These are phyloP conservation scores for Candida dendrica DNA, from an alignment of 805 yeast genomes.

Conservation along the genomic window DNA sequence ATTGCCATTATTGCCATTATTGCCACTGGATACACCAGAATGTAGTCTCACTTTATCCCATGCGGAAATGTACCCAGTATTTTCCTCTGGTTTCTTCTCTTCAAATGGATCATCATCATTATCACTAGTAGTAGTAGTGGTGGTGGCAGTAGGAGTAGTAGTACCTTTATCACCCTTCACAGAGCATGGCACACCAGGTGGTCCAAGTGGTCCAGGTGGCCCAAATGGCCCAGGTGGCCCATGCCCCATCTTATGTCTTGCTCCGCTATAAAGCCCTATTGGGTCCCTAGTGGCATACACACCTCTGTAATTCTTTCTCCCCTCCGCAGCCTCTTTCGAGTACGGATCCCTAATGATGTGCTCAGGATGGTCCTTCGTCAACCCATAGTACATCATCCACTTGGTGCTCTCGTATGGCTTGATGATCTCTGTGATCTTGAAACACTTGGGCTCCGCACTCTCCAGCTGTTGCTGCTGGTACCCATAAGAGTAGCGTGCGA, in stretches of 20 bases:
- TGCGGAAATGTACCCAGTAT: slow-evolving; percentile 18
- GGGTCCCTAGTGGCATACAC: slow-evolving; percentile 32
- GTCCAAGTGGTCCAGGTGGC: no score
- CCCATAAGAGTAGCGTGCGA: slow-evolving; percentile 24
- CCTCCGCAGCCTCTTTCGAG: slow-evolving; percentile 23
- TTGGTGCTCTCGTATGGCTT: slow-evolving; percentile 26
- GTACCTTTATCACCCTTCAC: no score
- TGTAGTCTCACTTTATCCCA: slow-evolving; percentile 31
- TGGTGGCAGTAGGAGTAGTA: no score
- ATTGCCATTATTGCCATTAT: background rate
- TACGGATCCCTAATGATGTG: slow-evolving; percentile 52
- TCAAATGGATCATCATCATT: slow-evolving; percentile 14
- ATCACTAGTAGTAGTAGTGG: background rate
- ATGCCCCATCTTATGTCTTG: slow-evolving; percentile 15
- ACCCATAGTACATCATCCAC: slow-evolving; percentile 47
- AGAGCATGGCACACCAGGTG: no score
- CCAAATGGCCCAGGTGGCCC: slow-evolving; percentile 2
- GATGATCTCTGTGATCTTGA: slow-evolving; percentile 20
- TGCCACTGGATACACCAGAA: slow-evolving; percentile 9
- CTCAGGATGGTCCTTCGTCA: slow-evolving; percentile 44
- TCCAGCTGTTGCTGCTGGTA: slow-evolving; percentile 24
- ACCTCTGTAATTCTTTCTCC: slow-evolving; percentile 14
- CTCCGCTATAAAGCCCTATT: slow-evolving; percentile 29
- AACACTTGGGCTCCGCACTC: slow-evolving; percentile 25
- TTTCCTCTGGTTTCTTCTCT: background rate